Evolutionary conservation across 1,139 yeast species (phyloP), one percentile per base, ranked within the genome.

Genomic region (Blastobotrys niveus): DNA sequence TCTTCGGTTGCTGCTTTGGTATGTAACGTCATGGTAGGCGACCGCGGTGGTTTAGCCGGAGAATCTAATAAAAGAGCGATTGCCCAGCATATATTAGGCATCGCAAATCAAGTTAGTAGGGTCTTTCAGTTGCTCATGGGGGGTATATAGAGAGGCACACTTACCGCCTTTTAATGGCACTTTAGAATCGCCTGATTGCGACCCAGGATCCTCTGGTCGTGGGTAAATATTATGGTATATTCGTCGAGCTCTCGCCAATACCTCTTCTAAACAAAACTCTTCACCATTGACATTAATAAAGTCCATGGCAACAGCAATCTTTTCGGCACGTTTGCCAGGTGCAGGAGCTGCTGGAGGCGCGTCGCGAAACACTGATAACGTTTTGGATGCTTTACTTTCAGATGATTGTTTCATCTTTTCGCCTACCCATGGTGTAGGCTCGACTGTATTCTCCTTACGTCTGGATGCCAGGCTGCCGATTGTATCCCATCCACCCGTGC

Each of bases 1-100:
- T 87, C 96, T 43, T 79, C 77, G 45, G 80, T 75, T 0, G 95
- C 94, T 55, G 80, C 78, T 48, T 78, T 79, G 0, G 96, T 82
- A 59, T 74, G 81, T 60, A 82, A 66, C 0, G 96, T 87, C 55
- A 84, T 74, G 0, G 96, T 87, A 0, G 95, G 95, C 0, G 70
- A 65, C 21, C 60, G 43, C 17, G 57, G 54, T 8, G 46, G 48
- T 29, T 41, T 41, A 19, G 32, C 44, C 9, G 50, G 48, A 19
- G 48, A 25, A 34, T 50, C 40, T 45, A 46, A 47, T 20, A 32
- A 26, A n/a, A 6, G 21, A 34, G 5, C n/a, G n/a, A n/a, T n/a
- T n/a, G n/a, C n/a, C n/a, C n/a, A 21, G 26, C 34, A 8, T 24
- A 24, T 8, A 8, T 12, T 12, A 29, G 7, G n/a, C 47, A 39